Evolutionary conservation across 352 stramenopile species (phyloP), one percentile per base, ranked within the genome.

Genomic region (Phytophthora idaei): DNA sequence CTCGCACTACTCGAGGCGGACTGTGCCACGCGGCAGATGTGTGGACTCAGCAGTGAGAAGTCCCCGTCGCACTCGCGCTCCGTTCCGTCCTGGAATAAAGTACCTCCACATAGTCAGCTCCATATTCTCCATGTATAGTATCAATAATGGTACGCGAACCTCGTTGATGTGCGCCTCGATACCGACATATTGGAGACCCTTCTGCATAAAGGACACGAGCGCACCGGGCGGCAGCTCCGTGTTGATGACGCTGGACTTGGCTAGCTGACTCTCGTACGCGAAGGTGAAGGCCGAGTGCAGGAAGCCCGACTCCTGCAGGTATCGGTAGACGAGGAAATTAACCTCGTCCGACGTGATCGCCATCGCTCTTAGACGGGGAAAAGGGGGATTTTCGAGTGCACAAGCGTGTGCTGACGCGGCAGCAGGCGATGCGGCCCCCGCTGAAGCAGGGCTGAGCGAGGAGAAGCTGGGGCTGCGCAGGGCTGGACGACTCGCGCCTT

Each of bases 251-350:
- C 81, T 95, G 21, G 95, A 96, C 77, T 98, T 97, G 42, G 90
- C 90, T 37, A 99, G 71, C 61, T 99, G 93, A 44, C 92, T 98
- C 77, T 99, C 97, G 68, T 99, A 98, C 17, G 93, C 94, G 69
- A 99, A 99, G n/a, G 96, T 98, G 75, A 99, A 99, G 46, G 97
- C 92, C 27, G 95, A 97, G 82, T 99, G 97, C 62, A 98, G 85
- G 73, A 99, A 99, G 12, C 97, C 95, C 25, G 91, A 98, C 77
- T 99, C 96, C 64, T 98, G 93, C 49, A 99, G 86, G 74, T 99
- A 99, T 61, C 97, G 85, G 77, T 99, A 99, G 27, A 99, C 89
- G 41, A 99, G 85, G 79, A 98, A 98, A 77, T 99, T 99, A 31
- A 99, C 83, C 81, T 99, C 97, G 69, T 99, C 97, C 54, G 89